A percentile compares a stretch with the other conserved stretches of the same genome.
Evolutionary conservation across 331 rosid species (phyloP).

Genomic region (Rhamnella rubrinervis): DNA sequence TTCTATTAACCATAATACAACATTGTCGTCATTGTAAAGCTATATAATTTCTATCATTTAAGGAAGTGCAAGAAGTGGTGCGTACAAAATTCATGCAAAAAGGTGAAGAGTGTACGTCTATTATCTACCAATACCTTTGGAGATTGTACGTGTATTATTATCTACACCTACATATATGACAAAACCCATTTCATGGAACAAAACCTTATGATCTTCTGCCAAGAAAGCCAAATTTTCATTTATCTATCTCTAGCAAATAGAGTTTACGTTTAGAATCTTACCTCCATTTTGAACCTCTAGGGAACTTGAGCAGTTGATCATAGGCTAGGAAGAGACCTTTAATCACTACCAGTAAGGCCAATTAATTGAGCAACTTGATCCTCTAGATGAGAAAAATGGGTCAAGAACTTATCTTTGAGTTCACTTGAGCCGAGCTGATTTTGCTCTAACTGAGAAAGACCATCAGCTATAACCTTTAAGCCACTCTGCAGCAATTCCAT

Average conservation of each 20-base stretch:
- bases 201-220: no score
- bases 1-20: no score
- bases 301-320: background rate
- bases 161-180: no score
- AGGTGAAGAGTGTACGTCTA: no score
- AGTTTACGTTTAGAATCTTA: background rate
- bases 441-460: constrained; percentile 67
- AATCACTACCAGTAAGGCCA: constrained; percentile 47
- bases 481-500: constrained; percentile 71
- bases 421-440: constrained; percentile 46
- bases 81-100: background rate
- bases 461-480: constrained; percentile 63
- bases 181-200: no score
- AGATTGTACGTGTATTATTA: no score
- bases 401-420: constrained; percentile 45
- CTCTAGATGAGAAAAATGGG: constrained; percentile 66
- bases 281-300: background rate
- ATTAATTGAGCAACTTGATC: constrained; percentile 60
- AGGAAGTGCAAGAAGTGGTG: background rate
- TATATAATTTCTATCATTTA: no score
- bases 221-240: no score
- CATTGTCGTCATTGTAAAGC: no score
- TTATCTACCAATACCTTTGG: no score
- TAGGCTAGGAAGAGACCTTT: constrained; percentile 5
- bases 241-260: no score